Percentiles rank a stretch among this genome's conserved stretches.
Conservation (phyloP, 805 yeast genomes). For the Nakazawaea ernobii region DNA sequence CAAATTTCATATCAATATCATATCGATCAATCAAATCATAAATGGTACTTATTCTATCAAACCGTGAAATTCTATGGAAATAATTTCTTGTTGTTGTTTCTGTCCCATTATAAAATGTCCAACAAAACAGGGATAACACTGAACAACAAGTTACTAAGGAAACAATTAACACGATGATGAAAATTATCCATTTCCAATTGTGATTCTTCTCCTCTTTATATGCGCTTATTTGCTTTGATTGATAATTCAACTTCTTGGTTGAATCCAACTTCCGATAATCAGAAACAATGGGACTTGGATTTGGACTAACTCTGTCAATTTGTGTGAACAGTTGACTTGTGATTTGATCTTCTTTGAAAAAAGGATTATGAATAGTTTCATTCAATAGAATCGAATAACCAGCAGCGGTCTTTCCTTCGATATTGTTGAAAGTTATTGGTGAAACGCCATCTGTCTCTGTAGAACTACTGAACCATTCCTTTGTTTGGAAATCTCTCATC, state of each 20-base stretch:
- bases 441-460: not conserved
- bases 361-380: conserved; percentile 1
- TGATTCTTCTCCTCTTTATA: no score
- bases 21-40: not conserved
- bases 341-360: conserved; percentile 5
- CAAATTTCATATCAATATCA: not conserved
- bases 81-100: not conserved
- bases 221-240: no score
- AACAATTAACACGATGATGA: not conserved
- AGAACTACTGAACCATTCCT: conserved; percentile 5
- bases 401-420: not conserved
- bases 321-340: not conserved
- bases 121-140: not conserved
- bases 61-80: not conserved
- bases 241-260: no score
- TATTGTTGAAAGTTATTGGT: not conserved
- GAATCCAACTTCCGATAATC: not conserved
- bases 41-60: not conserved
- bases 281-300: no score
- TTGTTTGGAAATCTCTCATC: not conserved
- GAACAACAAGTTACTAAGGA: not conserved
- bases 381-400: not conserved
- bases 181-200: not conserved
- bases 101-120: not conserved
- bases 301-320: no score